A percentile compares a stretch with the other conserved stretches of the same genome.
These are phyloP conservation scores for Phytophthora sansomeana DNA, from an alignment of 352 stramenopile species.

Conservation along the genomic window DNA sequence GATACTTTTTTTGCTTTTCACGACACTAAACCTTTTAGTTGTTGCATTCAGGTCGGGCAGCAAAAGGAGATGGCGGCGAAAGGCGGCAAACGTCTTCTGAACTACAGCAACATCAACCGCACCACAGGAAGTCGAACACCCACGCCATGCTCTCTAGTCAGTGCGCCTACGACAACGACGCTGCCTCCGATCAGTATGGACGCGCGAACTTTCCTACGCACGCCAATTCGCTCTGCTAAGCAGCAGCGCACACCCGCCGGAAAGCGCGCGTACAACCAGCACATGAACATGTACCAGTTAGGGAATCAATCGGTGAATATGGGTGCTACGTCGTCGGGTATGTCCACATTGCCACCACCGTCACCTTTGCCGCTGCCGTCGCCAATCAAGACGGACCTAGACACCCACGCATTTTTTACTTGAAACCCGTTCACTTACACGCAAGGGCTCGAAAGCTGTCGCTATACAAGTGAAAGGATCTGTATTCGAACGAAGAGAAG, in stretches of 20 bases:
- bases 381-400: slow-evolving; percentile 86
- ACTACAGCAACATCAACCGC: slow-evolving; percentile 40
- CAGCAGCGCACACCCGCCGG: slow-evolving; percentile 30
- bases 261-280: slow-evolving; percentile 31
- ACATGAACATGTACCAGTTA: slow-evolving; percentile 38
- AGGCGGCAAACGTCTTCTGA: slow-evolving; percentile 43
- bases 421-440: slow-evolving; percentile 33
- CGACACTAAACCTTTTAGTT: slow-evolving; percentile 7
- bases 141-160: slow-evolving; percentile 28
- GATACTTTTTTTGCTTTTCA: background rate
- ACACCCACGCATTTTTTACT: slow-evolving; percentile 88
- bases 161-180: slow-evolving; percentile 30
- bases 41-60: slow-evolving; percentile 51
- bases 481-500: slow-evolving; percentile 33
- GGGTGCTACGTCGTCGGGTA: slow-evolving; percentile 12
- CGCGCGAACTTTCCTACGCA: slow-evolving; percentile 36
- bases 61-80: slow-evolving; percentile 78
- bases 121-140: slow-evolving; percentile 15
- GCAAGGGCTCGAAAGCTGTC: background rate
- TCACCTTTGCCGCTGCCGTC: slow-evolving; percentile 74
- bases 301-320: slow-evolving; percentile 21
- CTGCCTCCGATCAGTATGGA: slow-evolving; percentile 45
- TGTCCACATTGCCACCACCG: slow-evolving; percentile 35
- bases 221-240: slow-evolving; percentile 36
- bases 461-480: slow-evolving; percentile 1